A percentile compares a stretch with the other conserved stretches of the same genome.
Evolutionary conservation across 805 yeast genomes (phyloP).

Genomic region (Lipomyces sp.): DNA sequence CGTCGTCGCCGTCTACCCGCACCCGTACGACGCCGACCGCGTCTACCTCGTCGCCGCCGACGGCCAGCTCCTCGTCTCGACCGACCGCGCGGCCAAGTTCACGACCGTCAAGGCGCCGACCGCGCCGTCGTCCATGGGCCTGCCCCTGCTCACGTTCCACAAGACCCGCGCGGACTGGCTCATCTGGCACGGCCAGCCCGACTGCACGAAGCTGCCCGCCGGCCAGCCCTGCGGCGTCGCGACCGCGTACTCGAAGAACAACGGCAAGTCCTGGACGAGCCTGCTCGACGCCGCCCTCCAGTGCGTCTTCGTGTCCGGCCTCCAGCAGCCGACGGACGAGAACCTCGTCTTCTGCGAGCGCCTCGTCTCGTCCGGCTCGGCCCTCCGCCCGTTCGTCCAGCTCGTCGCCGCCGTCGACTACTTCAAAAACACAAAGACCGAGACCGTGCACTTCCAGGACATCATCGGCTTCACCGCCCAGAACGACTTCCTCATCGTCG

Average conservation of each 20-base stretch:
- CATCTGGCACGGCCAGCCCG: slow-evolving; percentile 64
- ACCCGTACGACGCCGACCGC: slow-evolving; percentile 57
- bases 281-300: slow-evolving; percentile 50
- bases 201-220: slow-evolving; percentile 48
- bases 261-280: slow-evolving; percentile 59
- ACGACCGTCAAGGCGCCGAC: slow-evolving; percentile 42
- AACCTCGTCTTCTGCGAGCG: slow-evolving; percentile 64
- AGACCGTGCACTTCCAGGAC: slow-evolving; percentile 48
- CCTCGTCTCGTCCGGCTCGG: background rate
- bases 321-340: slow-evolving; percentile 46
- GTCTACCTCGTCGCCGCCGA: slow-evolving; percentile 52
- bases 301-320: slow-evolving; percentile 68
- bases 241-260: slow-evolving; percentile 63
- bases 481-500: slow-evolving; percentile 71
- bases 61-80: slow-evolving; percentile 54
- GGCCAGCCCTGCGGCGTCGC: slow-evolving; percentile 51
- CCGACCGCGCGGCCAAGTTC: slow-evolving; percentile 66
- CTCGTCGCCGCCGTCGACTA: slow-evolving; percentile 54
- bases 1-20: slow-evolving; percentile 56
- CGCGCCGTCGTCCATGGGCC: slow-evolving; percentile 40
- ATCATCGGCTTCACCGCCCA: slow-evolving; percentile 72
- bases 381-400: slow-evolving; percentile 1
- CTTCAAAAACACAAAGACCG: slow-evolving; percentile 32
- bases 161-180: slow-evolving; percentile 53
- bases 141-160: slow-evolving; percentile 57